Conservation (phyloP, 2,329 filamentous ascomycete genomes). For the Beauveria bassiana region DNA sequence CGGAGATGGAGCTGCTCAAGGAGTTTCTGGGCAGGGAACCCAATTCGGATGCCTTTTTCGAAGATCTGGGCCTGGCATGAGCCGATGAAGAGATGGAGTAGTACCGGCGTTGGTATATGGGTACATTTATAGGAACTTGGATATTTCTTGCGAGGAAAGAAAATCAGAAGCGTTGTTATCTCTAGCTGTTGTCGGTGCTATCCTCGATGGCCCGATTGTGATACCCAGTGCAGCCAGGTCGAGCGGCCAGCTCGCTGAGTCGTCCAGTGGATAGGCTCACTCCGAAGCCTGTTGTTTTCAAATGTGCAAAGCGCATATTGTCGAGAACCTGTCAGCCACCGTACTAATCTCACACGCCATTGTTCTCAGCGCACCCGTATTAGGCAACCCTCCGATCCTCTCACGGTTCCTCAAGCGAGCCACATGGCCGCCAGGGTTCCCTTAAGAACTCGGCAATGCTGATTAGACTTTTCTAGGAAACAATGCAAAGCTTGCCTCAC, state of each 20-base stretch:
- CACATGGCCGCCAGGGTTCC: background rate
- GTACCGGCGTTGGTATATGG: background rate
- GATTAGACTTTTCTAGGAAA: too few species aligned
- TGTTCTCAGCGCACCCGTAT: too few species aligned
- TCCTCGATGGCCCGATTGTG: too few species aligned
- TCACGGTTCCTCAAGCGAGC: background rate
- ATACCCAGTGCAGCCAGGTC: background rate
- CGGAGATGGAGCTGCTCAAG: constrained; percentile 73
- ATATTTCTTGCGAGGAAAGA: background rate
- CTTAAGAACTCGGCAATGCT: too few species aligned
- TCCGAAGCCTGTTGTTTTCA: background rate
- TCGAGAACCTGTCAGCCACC: too few species aligned
- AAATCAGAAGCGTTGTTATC: background rate
- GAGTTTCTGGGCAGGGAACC: constrained; percentile 73
- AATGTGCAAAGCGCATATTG: background rate
- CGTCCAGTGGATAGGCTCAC: too few species aligned
- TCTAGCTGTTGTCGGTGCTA: background rate
- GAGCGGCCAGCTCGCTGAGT: too few species aligned
- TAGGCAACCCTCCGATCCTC: background rate
- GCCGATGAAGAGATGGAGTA: background rate
- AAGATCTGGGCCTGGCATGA: constrained; percentile 53
- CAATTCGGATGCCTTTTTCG: constrained; percentile 71
- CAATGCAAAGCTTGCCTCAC: too few species aligned
- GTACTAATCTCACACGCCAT: background rate
- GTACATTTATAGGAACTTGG: background rate